phyloP scores from a whole-genome alignment of 371 early-diverging fungal genomes.

The Mucor saturninus region DNA sequence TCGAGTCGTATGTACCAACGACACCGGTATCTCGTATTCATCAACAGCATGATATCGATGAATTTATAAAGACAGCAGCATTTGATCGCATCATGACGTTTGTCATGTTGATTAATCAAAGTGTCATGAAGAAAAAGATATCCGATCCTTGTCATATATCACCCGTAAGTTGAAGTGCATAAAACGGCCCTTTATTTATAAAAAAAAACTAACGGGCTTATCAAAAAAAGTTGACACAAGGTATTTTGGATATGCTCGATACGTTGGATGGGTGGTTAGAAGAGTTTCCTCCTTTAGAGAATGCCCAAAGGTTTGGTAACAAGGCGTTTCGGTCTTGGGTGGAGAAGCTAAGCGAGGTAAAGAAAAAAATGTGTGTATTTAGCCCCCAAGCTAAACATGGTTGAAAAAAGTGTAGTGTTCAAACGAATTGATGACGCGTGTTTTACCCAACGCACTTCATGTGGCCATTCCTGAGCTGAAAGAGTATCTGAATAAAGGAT shows the following conservation, averaged over 20 bases:
- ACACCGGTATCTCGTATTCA: constrained; percentile 62
- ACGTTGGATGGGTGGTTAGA: constrained; percentile 74
- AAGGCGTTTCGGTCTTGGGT: constrained; percentile 76
- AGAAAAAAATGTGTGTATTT: too few relatives aligned
- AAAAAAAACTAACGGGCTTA: too few relatives aligned
- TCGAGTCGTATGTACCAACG: constrained; percentile 21
- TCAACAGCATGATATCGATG: constrained; percentile 56
- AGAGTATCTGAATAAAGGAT: constrained; percentile 81
- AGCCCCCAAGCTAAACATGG: constrained; percentile 43
- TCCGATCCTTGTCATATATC: constrained; percentile 64
- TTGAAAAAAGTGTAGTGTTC: constrained; percentile 9
- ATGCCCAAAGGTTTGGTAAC: constrained; percentile 82
- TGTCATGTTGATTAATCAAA: constrained; percentile 70
- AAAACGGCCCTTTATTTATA: neutral
- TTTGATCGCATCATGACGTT: constrained; percentile 76
- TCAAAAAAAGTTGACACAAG: constrained; percentile 50
- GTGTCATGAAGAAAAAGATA: constrained; percentile 62
- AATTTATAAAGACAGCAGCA: constrained; percentile 67
- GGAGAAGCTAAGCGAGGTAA: constrained; percentile 58
- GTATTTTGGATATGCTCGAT: constrained; percentile 66
- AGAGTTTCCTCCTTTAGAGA: constrained; percentile 73
- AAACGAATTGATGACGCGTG: constrained; percentile 31
- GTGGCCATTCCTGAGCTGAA: constrained; percentile 70
- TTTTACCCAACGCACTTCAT: constrained; percentile 48
- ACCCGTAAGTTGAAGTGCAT: constrained; percentile 34